Conservation (phyloP, 1,139 yeast species). For the Hansenula lynferdii region DNA sequence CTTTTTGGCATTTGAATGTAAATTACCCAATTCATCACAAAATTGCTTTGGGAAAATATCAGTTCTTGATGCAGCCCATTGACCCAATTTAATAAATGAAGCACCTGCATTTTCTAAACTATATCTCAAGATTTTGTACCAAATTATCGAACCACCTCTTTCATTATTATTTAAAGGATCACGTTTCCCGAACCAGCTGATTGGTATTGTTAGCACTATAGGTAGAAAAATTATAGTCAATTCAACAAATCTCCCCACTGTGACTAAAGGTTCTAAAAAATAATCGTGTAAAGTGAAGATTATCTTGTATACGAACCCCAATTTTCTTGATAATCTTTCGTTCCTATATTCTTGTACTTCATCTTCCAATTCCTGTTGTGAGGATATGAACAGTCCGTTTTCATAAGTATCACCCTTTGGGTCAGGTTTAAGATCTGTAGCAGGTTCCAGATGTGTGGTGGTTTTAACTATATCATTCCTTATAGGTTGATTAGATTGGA, state of each 20-base stretch:
- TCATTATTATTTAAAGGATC: slow-evolving; percentile 29
- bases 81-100: slow-evolving; percentile 90
- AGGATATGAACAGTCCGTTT: slow-evolving; percentile 58
- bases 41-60: slow-evolving; percentile 81
- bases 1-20: slow-evolving; percentile 80
- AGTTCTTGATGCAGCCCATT: slow-evolving; percentile 99
- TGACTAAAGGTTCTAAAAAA: slow-evolving; percentile 62
- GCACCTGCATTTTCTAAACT: slow-evolving; percentile 89
- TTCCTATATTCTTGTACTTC: slow-evolving; percentile 28
- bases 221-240: slow-evolving; percentile 68
- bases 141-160: slow-evolving; percentile 58
- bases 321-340: slow-evolving; percentile 11
- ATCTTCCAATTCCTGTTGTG: slow-evolving; percentile 43
- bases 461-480: not conserved
- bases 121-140: slow-evolving; percentile 67
- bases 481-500: not conserved
- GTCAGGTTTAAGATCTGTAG: slow-evolving; percentile 31
- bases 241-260: slow-evolving; percentile 65
- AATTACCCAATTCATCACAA: slow-evolving; percentile 69
- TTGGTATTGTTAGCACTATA: slow-evolving; percentile 57
- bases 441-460: not conserved
- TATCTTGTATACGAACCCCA: slow-evolving; percentile 31
- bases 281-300: slow-evolving; percentile 45
- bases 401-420: slow-evolving; percentile 59
- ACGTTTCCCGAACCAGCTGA: slow-evolving; percentile 55